phyloP scores from a whole-genome alignment of 331 rosid genomes.

The Quercus tomentella region DNA sequence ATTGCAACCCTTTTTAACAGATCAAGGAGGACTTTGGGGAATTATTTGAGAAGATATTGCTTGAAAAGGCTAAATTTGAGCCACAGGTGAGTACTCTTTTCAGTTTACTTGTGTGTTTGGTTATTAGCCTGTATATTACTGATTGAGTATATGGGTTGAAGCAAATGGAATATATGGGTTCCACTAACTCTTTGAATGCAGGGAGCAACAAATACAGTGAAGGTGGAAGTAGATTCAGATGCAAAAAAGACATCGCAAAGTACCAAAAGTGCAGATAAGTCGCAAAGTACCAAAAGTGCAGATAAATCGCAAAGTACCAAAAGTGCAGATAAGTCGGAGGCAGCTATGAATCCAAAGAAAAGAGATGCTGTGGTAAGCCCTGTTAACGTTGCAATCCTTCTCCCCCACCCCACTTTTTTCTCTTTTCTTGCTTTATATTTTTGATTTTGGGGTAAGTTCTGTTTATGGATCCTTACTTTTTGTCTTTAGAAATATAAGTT shows the following conservation, averaged over 20 bases:
- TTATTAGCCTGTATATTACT: background rate
- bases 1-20: constrained; percentile 34
- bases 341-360: constrained; percentile 38
- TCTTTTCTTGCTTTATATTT: too few relatives aligned
- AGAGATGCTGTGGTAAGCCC: constrained; percentile 51
- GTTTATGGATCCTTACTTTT: background rate
- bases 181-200: constrained; percentile 10
- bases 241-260: constrained; percentile 53
- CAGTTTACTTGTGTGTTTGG: background rate
- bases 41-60: constrained; percentile 47
- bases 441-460: background rate
- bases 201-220: constrained; percentile 41
- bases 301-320: constrained; percentile 57
- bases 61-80: constrained; percentile 51
- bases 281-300: constrained; percentile 42
- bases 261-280: too few relatives aligned
- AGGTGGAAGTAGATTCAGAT: constrained; percentile 48
- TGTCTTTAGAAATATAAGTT: too few relatives aligned
- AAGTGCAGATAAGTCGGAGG: constrained; percentile 42
- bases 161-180: background rate
- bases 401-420: too few relatives aligned
- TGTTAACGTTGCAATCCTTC: background rate
- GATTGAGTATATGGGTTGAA: background rate
- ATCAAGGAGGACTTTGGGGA: constrained; percentile 55
- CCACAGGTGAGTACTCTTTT: constrained; percentile 60